These are phyloP conservation scores for Alloteropsis angusta DNA, from an alignment of 202 grass and related monocot genomes.

Conservation along the genomic window DNA sequence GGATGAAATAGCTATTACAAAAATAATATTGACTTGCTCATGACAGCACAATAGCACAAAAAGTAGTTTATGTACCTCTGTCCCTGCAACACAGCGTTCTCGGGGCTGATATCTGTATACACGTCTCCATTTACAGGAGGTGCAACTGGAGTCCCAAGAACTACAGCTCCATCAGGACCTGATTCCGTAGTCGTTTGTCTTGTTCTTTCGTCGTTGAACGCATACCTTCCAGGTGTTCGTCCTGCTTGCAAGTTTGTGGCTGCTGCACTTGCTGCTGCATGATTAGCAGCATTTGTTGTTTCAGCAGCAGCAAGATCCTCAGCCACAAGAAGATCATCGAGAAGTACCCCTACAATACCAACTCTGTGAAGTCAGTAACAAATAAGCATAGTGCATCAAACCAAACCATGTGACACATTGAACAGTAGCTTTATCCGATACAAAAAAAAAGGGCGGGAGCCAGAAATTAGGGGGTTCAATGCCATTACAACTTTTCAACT, in stretches of 20 bases:
- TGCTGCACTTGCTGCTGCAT: constrained; percentile 69
- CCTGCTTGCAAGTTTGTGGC: constrained; percentile 49
- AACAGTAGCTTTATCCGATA: neutral
- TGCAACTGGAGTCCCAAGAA: constrained; percentile 83
- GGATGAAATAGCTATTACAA: constrained; percentile 3
- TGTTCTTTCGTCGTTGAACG: constrained; percentile 55
- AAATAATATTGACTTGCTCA: neutral
- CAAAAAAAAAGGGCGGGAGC: too few relatives aligned
- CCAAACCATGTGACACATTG: neutral
- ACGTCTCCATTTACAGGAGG: constrained; percentile 92
- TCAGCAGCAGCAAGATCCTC: constrained; percentile 95
- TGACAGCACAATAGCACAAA: neutral
- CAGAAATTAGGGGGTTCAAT: too few relatives aligned
- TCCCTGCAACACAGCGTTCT: constrained; percentile 79
- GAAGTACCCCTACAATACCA: constrained; percentile 71
- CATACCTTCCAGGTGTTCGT: constrained; percentile 53
- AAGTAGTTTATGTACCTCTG: constrained; percentile 51
- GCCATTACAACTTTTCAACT: too few relatives aligned
- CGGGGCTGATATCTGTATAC: constrained; percentile 90
- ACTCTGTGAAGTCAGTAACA: neutral
- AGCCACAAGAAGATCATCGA: constrained; percentile 92
- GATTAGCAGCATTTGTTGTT: constrained; percentile 79
- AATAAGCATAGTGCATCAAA: constrained; percentile 5
- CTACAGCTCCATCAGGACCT: constrained; percentile 67
- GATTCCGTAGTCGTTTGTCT: constrained; percentile 49